These are phyloP conservation scores for Phytophthora fragariaefolia DNA, from an alignment of 352 stramenopile species.

Conservation along the genomic window DNA sequence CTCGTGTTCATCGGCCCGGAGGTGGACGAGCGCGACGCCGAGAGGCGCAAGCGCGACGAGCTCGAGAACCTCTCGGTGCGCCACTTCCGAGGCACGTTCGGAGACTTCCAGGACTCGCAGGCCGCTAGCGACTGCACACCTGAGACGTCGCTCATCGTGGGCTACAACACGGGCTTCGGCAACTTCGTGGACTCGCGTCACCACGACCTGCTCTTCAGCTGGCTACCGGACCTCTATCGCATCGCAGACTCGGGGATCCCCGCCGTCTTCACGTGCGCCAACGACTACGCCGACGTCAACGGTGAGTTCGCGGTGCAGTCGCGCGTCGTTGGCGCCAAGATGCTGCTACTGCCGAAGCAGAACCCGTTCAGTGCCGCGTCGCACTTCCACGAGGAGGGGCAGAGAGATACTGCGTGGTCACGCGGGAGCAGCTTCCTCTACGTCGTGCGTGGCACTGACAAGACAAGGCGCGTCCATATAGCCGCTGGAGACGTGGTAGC, in stretches of 20 bases:
- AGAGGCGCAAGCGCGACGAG: slow-evolving; percentile 7
- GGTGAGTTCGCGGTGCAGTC: slow-evolving; percentile 79
- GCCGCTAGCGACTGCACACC: slow-evolving; percentile 39
- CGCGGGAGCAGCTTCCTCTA: slow-evolving; percentile 79
- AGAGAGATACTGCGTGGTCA: slow-evolving; percentile 69
- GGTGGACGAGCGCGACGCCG: slow-evolving; percentile 28
- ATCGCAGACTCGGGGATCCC: slow-evolving; percentile 62
- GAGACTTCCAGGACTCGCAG: slow-evolving; percentile 48
- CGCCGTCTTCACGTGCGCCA: slow-evolving; percentile 77
- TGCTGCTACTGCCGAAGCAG: slow-evolving; percentile 67
- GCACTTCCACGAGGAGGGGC: slow-evolving; percentile 74
- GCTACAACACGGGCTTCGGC: slow-evolving; percentile 82
- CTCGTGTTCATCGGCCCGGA: slow-evolving; percentile 77
- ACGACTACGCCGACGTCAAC: slow-evolving; percentile 84
- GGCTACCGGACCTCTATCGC: slow-evolving; percentile 66
- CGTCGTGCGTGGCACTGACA: slow-evolving; percentile 54
- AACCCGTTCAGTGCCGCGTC: slow-evolving; percentile 80
- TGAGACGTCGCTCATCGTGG: slow-evolving; percentile 61
- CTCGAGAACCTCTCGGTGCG: slow-evolving; percentile 38
- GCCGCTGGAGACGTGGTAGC: slow-evolving; percentile 30
- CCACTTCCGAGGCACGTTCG: slow-evolving; percentile 61
- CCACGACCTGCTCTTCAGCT: slow-evolving; percentile 70
- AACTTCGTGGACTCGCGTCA: slow-evolving; percentile 72
- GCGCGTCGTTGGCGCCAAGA: slow-evolving; percentile 62
- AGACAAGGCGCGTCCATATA: slow-evolving; percentile 28